Evolutionary conservation across 352 stramenopile species (phyloP).

Genomic region (Globisporangium nagaii): DNA sequence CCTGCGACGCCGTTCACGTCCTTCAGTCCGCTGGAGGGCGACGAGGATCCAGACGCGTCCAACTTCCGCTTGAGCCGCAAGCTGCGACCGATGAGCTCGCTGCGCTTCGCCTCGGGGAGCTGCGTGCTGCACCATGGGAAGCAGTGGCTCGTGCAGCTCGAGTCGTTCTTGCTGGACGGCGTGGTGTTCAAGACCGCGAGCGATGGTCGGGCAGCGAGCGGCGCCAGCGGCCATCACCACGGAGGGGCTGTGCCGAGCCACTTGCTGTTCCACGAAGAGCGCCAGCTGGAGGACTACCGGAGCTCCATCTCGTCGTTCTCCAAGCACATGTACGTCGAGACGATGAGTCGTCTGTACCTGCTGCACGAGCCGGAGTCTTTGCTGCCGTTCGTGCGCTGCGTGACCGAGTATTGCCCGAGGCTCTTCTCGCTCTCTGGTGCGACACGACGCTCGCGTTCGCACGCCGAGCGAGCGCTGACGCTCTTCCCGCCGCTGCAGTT

Average conservation of each 20-base stretch:
- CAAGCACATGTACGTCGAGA: constrained; percentile 87
- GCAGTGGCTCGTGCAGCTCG: constrained; percentile 69
- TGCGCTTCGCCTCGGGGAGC: constrained; percentile 69
- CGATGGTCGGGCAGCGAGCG: not conserved
- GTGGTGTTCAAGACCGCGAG: constrained; percentile 52
- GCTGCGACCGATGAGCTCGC: constrained; percentile 69
- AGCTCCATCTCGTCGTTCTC: constrained; percentile 67
- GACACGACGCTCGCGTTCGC: constrained; percentile 31
- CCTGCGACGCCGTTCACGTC: constrained; percentile 1
- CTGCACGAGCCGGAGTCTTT: constrained; percentile 53
- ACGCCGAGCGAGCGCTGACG: constrained; percentile 61
- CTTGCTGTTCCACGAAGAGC: constrained; percentile 81
- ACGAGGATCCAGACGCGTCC: constrained; percentile 19
- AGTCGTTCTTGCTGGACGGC: constrained; percentile 54
- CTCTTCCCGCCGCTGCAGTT: constrained; percentile 53
- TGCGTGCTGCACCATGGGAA: constrained; percentile 43
- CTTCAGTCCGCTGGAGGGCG: constrained; percentile 14
- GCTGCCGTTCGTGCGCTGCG: constrained; percentile 52
- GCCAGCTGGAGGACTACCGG: constrained; percentile 61
- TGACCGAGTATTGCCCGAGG: constrained; percentile 55
- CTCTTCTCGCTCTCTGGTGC: constrained; percentile 58
- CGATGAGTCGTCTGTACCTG: constrained; percentile 73
- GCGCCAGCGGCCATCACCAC: not conserved
- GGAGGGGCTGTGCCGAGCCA: constrained; percentile 37
- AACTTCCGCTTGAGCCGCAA: constrained; percentile 73